Evolutionary conservation across 2,329 filamentous ascomycete species (phyloP), one percentile per base, ranked within the genome.

Genomic region (Fusarium pseudograminearum): DNA sequence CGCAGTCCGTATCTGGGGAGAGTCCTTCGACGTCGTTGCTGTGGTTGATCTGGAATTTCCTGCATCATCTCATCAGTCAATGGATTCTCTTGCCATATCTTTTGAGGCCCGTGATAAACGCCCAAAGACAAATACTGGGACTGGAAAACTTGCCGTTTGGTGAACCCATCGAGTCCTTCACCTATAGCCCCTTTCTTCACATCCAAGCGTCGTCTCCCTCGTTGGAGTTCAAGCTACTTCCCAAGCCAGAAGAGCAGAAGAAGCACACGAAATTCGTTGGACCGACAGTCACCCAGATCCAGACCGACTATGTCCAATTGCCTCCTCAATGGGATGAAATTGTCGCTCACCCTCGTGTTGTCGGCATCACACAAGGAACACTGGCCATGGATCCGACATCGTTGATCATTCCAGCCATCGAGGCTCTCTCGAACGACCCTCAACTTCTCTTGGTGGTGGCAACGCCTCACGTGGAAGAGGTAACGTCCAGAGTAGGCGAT

Each of bases 301-400:
- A 47, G 3, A 55, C 46, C 4, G 47, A 57, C 3, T 38, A 61
- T 4, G 50, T 52, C 10, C 65, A 72, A 6, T 59, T 81, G 4
- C 79, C 80, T 1, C 44, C 53, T 4, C 79, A 78, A 73, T 80
- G 80, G 79, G 60, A 74, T 18, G 73, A 75, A 8, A 67, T 80
- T 0, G 52, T 74, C 7, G 59, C 62, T 0, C 73, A 79, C 11
- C 62, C 57, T 3, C 69, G 69, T 6, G 74, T 81, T 11, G 67
- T 81, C 6, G 79, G 77, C 22, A 76, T 81, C 22, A 81, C 80
- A 1, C 80, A 81, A 50, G 80, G 80, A 7, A 81, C 80, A 1
- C 57, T 81, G 22, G 78, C 78, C 36, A 78, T 77, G 74, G 72
- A 81, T 22, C 78, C 79, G 5, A 75, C 73, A 0, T 79, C 76